Conservation (phyloP, 2,329 filamentous ascomycete genomes). For the Lecanicillium sp. region DNA sequence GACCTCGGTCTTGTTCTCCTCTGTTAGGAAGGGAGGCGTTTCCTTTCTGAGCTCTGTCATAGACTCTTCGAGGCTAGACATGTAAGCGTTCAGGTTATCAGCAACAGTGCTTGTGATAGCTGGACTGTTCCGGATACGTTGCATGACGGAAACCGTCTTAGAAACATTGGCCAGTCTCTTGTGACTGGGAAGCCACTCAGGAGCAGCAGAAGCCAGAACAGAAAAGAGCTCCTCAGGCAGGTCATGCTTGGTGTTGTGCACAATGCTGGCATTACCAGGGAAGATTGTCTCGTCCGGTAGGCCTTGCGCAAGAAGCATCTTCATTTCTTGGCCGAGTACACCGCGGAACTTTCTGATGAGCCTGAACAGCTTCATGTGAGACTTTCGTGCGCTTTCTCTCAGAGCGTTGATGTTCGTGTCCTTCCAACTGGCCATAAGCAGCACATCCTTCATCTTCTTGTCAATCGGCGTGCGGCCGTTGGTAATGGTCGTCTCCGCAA, state of each 20-base stretch:
- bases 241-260: background rate
- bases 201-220: slow-evolving; percentile 14
- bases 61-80: slow-evolving; percentile 58
- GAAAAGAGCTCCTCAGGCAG: background rate
- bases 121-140: slow-evolving; percentile 47
- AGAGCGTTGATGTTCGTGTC: slow-evolving; percentile 91
- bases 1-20: slow-evolving; percentile 76
- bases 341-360: slow-evolving; percentile 84
- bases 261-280: slow-evolving; percentile 12
- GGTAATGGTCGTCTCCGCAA: slow-evolving; percentile 56
- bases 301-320: slow-evolving; percentile 51
- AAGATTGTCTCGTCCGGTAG: slow-evolving; percentile 42
- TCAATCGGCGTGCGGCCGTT: slow-evolving; percentile 70
- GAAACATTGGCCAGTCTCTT: slow-evolving; percentile 63
- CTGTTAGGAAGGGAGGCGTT: slow-evolving; percentile 71
- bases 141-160: slow-evolving; percentile 69
- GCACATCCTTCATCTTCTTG: slow-evolving; percentile 86
- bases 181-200: slow-evolving; percentile 38
- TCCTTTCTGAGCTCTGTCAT: slow-evolving; percentile 72
- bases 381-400: slow-evolving; percentile 80
- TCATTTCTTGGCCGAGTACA: slow-evolving; percentile 69
- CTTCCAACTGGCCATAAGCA: slow-evolving; percentile 93
- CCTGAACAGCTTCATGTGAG: slow-evolving; percentile 87
- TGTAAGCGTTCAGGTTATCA: slow-evolving; percentile 56
- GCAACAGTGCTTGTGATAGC: slow-evolving; percentile 47